Percentiles rank a stretch among this genome's conserved stretches.
Evolutionary conservation across 257 asterid genomes (phyloP).

Genomic region (Nicotiana attenuata): DNA sequence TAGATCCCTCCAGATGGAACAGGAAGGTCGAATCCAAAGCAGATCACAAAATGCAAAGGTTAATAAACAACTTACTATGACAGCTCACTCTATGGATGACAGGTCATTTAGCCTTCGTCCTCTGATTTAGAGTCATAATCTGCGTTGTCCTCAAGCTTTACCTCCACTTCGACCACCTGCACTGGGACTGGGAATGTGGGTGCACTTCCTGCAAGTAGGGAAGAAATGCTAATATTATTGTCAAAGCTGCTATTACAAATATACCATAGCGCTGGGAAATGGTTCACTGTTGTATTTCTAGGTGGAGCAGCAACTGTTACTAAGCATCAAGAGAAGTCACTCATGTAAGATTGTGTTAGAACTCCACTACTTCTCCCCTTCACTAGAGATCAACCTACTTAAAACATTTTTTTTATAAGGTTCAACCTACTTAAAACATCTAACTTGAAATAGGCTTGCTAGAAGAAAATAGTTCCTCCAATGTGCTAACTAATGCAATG

Average conservation of each 20-base stretch:
- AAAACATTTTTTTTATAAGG: no score
- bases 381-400: background rate
- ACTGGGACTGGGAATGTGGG: slow-evolving; percentile 19
- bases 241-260: background rate
- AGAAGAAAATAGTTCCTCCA: background rate
- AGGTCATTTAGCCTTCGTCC: slow-evolving; percentile 22
- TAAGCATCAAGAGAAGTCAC: background rate
- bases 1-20: background rate
- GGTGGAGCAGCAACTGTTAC: background rate
- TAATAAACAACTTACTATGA: slow-evolving; percentile 10
- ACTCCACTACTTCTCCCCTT: background rate
- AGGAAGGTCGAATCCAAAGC: background rate
- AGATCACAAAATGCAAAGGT: background rate
- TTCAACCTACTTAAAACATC: background rate
- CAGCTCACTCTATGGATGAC: background rate
- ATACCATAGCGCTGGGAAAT: background rate
- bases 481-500: background rate
- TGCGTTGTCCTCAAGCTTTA: slow-evolving; percentile 14
- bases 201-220: slow-evolving; percentile 25
- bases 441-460: background rate
- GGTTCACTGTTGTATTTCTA: background rate
- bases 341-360: background rate
- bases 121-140: slow-evolving; percentile 16
- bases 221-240: background rate
- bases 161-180: slow-evolving; percentile 28